Conservation (phyloP, 306 rosid species). For the Trifolium dubium region DNA sequence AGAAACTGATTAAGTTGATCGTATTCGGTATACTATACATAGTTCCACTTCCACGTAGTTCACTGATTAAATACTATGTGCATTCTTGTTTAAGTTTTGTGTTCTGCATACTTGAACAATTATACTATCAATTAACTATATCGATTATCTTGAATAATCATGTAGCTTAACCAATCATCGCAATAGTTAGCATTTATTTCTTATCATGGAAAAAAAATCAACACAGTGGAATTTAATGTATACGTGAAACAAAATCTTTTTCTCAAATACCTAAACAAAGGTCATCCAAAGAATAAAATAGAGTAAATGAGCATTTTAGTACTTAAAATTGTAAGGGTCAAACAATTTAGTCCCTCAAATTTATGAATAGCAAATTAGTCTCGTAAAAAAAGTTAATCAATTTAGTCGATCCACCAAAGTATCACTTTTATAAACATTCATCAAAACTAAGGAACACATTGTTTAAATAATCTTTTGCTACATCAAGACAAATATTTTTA, state of each 20-base stretch:
- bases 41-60: not conserved
- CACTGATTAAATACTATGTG: too few relatives aligned
- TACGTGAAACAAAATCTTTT: slow-evolving; percentile 34
- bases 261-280: slow-evolving; percentile 5
- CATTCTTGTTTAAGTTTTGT: too few relatives aligned
- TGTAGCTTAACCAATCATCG: not conserved
- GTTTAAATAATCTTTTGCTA: too few relatives aligned
- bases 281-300: slow-evolving; percentile 1
- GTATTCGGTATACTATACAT: not conserved
- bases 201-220: slow-evolving; percentile 28
- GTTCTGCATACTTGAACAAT: not conserved
- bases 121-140: too few relatives aligned
- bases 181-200: slow-evolving; percentile 37
- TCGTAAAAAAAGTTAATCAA: not conserved
- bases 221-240: slow-evolving; percentile 24
- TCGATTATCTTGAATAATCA: not conserved
- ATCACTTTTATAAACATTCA: not conserved
- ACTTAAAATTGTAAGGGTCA: not conserved
- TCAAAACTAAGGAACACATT: not conserved
- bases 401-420: not conserved
- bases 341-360: not conserved
- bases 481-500: too few relatives aligned
- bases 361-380: not conserved
- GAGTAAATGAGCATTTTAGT: not conserved
- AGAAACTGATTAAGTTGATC: not conserved